Conservation (phyloP, 306 rosid species). For the Comarum palustre region DNA sequence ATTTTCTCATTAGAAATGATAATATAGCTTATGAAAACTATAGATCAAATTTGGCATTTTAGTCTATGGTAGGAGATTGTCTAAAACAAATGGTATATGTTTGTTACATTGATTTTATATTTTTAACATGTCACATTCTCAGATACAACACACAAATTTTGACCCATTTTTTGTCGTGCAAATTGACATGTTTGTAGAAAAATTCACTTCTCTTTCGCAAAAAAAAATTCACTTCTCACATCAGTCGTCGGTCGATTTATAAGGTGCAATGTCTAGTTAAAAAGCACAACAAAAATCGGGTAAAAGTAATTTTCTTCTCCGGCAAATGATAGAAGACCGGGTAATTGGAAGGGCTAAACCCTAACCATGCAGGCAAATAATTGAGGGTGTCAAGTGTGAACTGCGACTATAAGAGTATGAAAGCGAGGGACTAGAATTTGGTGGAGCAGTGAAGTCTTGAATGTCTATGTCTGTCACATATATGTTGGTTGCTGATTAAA, state of each 20-base stretch:
- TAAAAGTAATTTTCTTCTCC: background rate
- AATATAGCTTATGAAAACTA: no score
- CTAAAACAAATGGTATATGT: no score
- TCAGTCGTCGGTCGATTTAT: background rate
- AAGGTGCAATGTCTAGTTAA: background rate
- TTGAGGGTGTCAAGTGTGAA: background rate
- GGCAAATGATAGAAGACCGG: background rate
- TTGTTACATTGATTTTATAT: no score
- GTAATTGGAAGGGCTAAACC: background rate
- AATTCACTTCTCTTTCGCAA: no score
- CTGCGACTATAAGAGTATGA: background rate
- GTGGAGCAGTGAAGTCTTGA: constrained; percentile 5
- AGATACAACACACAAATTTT: no score
- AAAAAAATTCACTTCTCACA: no score
- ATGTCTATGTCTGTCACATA: background rate
- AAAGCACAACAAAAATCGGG: background rate
- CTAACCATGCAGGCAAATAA: background rate
- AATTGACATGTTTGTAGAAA: no score
- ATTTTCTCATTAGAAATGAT: no score
- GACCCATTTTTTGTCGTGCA: no score
- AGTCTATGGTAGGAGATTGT: no score
- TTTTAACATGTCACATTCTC: no score
- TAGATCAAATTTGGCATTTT: no score
- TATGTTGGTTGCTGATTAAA: background rate
- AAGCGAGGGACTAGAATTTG: background rate